Evolutionary conservation across 129 eudicot species (phyloP).

Genomic region (Pseudognaphalium luteoalbum): DNA sequence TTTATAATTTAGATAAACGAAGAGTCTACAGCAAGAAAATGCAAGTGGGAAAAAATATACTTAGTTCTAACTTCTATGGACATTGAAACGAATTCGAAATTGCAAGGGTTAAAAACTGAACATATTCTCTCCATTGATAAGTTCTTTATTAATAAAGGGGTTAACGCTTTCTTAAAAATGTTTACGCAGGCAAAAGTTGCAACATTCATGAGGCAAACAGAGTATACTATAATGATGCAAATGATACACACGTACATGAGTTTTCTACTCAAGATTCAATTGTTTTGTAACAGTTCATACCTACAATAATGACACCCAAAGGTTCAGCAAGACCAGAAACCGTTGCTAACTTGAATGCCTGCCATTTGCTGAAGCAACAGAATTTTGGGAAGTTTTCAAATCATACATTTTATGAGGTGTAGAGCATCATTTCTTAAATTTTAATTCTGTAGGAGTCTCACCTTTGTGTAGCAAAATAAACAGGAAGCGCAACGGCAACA

Average conservation of each 20-base stretch:
- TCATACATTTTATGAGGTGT: neutral
- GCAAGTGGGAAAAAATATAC: neutral
- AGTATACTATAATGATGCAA: neutral
- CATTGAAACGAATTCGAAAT: neutral
- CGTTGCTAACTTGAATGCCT: conserved; percentile 94
- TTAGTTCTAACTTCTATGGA: neutral
- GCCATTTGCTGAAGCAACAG: conserved; percentile 82
- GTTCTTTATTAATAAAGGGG: neutral
- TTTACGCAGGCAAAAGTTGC: neutral
- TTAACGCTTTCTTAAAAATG: neutral
- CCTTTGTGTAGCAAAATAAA: conserved; percentile 97
- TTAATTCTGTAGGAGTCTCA: conserved; percentile 23
- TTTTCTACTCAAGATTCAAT: neutral
- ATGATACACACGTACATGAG: neutral
- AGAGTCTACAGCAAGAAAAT: neutral
- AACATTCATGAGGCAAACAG: neutral
- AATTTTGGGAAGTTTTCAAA: neutral
- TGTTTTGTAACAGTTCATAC: conserved; percentile 37
- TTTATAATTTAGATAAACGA: neutral
- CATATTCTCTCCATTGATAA: neutral
- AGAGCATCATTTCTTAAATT: no score
- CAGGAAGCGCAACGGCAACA: conserved; percentile 99
- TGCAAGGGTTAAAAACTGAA: neutral
- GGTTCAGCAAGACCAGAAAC: conserved; percentile 98
- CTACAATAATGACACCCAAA: conserved; percentile 92